Evolutionary conservation across 2,329 filamentous ascomycete genomes (phyloP), one percentile per base, ranked within the genome.

Genomic region (Dendrostoma leiphaemia): DNA sequence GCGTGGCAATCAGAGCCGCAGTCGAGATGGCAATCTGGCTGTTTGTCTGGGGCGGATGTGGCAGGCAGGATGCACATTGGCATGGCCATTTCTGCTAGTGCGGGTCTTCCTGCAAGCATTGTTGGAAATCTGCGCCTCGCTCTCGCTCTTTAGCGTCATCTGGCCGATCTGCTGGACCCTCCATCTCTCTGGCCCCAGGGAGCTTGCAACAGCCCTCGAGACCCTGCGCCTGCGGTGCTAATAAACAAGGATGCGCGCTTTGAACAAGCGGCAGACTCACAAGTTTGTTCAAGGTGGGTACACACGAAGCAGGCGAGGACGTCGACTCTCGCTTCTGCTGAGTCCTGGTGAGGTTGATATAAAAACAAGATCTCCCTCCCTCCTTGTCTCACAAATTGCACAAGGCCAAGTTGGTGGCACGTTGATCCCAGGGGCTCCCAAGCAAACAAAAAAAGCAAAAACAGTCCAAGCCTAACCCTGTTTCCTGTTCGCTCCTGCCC

Each of bases 121-220:
- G 21, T 26, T 12, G 10, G 4, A n/a, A n/a, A 41, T 9, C 28
- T 45, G 17, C 29, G 9, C 43, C 9, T 31, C 43, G 43, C 43
- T 45, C 43, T 45, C 43, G 43, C 43, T 45, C 43, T 45, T 31
- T 45, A 45, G 43, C 43, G 13, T 28, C 43, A 10, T n/a, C 13
- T n/a, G 23, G 21, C 15, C 23, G 23, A 12, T 4, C 10, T n/a
- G 9, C 44, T 35, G 17, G 29, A 34, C 19, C 19, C 13, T 24
- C 6, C 4, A 47, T 3, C 10, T 6, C 3, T 7, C 13, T 15
- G 9, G 3, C 10, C 13, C 28, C 17, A 46, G 19, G 19, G 28
- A 13, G 28, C 32, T 23, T 40, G 37, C 37, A 15, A 40, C n/a
- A 6, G 19, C 13, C 9, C 10, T 40, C 9, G 12, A 40, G 2